phyloP scores from a whole-genome alignment of 495 filamentous ascomycete species.

The Eremomyces bilateralis region DNA sequence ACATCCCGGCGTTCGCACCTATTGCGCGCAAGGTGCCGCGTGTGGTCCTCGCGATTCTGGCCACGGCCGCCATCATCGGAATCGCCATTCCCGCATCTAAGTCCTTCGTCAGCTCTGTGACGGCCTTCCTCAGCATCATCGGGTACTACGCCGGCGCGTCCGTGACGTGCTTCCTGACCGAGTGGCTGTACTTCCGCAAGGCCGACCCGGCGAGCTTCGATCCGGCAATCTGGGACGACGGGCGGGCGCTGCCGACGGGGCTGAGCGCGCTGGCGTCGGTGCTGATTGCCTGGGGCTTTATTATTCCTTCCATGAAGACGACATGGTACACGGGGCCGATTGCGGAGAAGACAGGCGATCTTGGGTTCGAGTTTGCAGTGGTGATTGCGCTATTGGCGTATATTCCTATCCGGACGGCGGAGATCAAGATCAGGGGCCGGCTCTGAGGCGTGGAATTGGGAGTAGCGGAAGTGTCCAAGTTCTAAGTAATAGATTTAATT shows the following conservation, averaged over 20 bases:
- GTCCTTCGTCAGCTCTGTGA: slow-evolving; percentile 28
- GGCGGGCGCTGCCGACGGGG: slow-evolving; percentile 24
- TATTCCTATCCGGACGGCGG: slow-evolving; percentile 1
- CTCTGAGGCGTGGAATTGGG: too few relatives aligned
- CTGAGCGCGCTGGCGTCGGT: slow-evolving; percentile 23
- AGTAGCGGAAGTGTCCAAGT: too few relatives aligned
- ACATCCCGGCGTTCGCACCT: too few relatives aligned
- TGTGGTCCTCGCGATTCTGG: slow-evolving; percentile 27
- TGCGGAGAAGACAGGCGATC: slow-evolving; percentile 30
- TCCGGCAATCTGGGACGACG: slow-evolving; percentile 25
- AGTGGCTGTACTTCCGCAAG: slow-evolving; percentile 26
- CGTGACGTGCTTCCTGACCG: slow-evolving; percentile 25
- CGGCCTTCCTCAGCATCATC: slow-evolving; percentile 32
- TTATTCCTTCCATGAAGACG: slow-evolving; percentile 32
- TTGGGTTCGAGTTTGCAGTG: slow-evolving; percentile 36
- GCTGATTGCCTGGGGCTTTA: slow-evolving; percentile 17
- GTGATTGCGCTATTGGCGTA: slow-evolving; percentile 27
- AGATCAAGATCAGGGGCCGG: slow-evolving; percentile 5
- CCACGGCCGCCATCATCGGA: slow-evolving; percentile 29
- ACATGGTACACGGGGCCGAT: slow-evolving; percentile 33
- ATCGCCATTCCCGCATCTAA: slow-evolving; percentile 28
- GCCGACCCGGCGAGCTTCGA: slow-evolving; percentile 19
- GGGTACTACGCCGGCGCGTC: slow-evolving; percentile 35
- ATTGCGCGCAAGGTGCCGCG: slow-evolving; percentile 29
- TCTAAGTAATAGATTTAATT: too few relatives aligned